Percentiles rank a stretch among this genome's conserved stretches.
phyloP scores from a whole-genome alignment of 2,329 filamentous ascomycete genomes.

The Chaetomium globosum region DNA sequence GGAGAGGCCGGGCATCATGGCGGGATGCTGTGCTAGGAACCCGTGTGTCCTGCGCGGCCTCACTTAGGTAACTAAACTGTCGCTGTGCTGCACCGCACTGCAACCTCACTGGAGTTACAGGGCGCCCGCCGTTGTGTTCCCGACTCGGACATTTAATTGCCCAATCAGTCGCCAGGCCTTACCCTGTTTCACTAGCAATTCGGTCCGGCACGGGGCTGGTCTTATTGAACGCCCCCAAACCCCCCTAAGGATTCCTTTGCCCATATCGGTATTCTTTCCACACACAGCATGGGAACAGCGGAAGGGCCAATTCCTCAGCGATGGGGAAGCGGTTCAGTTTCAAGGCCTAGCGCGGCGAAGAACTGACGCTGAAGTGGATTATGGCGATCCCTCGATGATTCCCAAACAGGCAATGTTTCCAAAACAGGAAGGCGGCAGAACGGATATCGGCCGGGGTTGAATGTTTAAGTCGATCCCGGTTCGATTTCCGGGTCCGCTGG shows the following conservation, averaged over 20 bases:
- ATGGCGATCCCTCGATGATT: background rate
- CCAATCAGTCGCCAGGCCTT: background rate
- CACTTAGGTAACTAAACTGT: no score
- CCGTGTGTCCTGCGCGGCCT: background rate
- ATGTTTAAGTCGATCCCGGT: background rate
- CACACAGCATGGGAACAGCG: background rate
- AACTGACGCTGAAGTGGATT: background rate
- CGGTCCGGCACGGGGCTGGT: constrained; percentile 10
- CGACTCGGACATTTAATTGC: background rate
- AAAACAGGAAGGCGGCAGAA: background rate
- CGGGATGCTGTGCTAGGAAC: background rate
- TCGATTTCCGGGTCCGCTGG: background rate
- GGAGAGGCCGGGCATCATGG: background rate
- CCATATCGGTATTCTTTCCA: constrained; percentile 2
- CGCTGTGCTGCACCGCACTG: no score
- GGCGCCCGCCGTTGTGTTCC: background rate
- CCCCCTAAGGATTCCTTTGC: no score
- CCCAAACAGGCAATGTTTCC: constrained; percentile 4
- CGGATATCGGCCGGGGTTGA: background rate
- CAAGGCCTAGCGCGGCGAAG: background rate
- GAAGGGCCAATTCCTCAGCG: background rate
- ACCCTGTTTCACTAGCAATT: constrained; percentile 1
- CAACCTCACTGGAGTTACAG: no score
- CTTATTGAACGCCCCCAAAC: background rate
- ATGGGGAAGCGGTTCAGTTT: background rate